Percentiles rank a stretch among this genome's conserved stretches.
Evolutionary conservation across 1,284 basidiomycete genomes (phyloP).

Genomic region (Rhodotorula sp.): DNA sequence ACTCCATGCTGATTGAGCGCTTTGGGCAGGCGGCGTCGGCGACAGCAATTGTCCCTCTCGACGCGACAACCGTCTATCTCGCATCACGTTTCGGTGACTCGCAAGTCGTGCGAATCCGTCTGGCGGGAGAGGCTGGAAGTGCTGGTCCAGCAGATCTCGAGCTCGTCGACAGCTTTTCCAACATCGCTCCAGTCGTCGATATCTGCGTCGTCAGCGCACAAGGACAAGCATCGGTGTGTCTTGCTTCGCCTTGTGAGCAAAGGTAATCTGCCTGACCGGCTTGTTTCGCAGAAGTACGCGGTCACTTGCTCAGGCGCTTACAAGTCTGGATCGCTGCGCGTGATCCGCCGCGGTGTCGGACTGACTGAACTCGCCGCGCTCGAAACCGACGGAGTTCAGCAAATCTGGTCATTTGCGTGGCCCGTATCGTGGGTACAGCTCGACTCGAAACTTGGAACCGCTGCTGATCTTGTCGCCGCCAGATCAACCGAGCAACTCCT

Average conservation of each 20-base stretch:
- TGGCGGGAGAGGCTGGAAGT: constrained; percentile 48
- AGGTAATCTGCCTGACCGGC: background rate
- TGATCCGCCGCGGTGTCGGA: constrained; percentile 82
- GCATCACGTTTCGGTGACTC: constrained; percentile 82
- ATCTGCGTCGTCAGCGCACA: constrained; percentile 75
- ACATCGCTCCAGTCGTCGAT: constrained; percentile 85
- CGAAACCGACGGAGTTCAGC: constrained; percentile 60
- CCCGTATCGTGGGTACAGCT: too few relatives aligned
- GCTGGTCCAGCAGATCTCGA: constrained; percentile 52
- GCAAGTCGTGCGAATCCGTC: constrained; percentile 63
- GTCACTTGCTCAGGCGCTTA: constrained; percentile 85
- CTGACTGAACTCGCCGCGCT: constrained; percentile 63
- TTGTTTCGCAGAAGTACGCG: constrained; percentile 50
- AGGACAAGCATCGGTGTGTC: constrained; percentile 47
- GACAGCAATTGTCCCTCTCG: constrained; percentile 68
- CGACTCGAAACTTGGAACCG: background rate
- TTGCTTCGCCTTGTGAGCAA: background rate
- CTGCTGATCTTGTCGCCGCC: background rate
- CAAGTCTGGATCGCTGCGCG: constrained; percentile 74
- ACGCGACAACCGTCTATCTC: constrained; percentile 68
- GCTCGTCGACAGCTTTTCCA: constrained; percentile 66
- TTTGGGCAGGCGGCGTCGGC: constrained; percentile 60
- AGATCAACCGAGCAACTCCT: constrained; percentile 46
- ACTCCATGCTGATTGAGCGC: background rate
- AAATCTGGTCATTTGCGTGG: constrained; percentile 62